These are phyloP conservation scores for Bruguiera gymnorhiza DNA, from an alignment of 345 rosid species.

Conservation along the genomic window DNA sequence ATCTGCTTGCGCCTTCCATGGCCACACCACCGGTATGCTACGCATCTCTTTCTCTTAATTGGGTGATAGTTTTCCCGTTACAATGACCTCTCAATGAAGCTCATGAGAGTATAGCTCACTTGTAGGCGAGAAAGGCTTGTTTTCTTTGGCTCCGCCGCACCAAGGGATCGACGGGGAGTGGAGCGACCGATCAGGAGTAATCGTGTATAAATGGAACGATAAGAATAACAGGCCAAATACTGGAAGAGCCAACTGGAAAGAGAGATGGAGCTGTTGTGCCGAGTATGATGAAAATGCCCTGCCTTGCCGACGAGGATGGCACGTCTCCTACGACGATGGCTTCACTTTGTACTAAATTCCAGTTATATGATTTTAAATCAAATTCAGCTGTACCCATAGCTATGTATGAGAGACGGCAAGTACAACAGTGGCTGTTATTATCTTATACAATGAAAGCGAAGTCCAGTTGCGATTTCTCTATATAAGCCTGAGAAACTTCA, in stretches of 20 bases:
- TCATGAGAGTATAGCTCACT: too few species aligned
- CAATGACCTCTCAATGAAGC: too few species aligned
- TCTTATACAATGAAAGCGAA: too few species aligned
- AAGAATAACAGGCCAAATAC: conserved; percentile 45
- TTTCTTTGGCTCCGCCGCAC: conserved; percentile 57
- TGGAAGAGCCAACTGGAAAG: conserved; percentile 48
- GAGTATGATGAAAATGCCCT: conserved; percentile 51
- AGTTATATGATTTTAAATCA: too few species aligned
- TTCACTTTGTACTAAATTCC: conserved; percentile 38
- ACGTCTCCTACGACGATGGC: conserved; percentile 61
- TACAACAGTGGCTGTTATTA: too few species aligned
- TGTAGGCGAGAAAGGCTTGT: conserved; percentile 53
- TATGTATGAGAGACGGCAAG: too few species aligned
- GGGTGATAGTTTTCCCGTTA: too few species aligned
- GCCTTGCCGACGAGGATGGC: conserved; percentile 50
- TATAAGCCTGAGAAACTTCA: too few species aligned
- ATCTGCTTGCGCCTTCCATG: conserved; percentile 54
- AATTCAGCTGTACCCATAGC: too few species aligned
- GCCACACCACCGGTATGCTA: conserved; percentile 48
- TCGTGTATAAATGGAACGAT: conserved; percentile 59
- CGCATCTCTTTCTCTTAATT: background rate
- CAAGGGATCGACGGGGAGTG: conserved; percentile 66
- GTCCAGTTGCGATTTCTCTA: too few species aligned
- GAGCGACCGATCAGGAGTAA: conserved; percentile 54
- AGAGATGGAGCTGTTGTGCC: conserved; percentile 55